Base-by-base conservation (phyloP, 2,329 filamentous ascomycete genomes). In the Berkeleyomyces rouxiae region DNA sequence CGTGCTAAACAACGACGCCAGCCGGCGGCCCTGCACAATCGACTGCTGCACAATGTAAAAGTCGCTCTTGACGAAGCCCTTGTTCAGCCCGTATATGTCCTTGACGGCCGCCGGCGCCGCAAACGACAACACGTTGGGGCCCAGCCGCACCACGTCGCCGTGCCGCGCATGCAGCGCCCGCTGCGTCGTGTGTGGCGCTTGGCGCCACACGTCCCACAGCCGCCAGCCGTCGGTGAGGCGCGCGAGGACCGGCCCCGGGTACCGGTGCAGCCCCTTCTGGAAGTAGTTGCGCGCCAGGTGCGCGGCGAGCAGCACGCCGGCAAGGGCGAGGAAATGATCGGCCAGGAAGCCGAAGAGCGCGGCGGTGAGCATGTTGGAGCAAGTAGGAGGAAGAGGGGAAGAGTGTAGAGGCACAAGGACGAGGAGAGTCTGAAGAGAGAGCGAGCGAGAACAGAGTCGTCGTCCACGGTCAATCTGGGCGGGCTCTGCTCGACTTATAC, bases 251-350 rank as follows among this genome's bases (percentile, higher is more conserved):
- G 85, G 87, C 0, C 88, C 88, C 0, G 88, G 88, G 67, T 88
- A 89, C 69, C 79, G 83, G 72, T 84, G 82, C 64, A 90, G 73
- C 4, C 85, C 84, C 59, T 78, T 72, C 67, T 77, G 79, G 57
- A 75, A 75, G 66, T 63, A 63, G 61, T 66, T 66, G 33, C 47
- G 59, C 23, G 39, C 40, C 23, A 65, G 59, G 31, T 16, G 61
- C n/a, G 92, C 91, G 23, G 91, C 96, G 55, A 92, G 96, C 67
- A 96, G 79, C 33, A 91, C 91, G 4, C 90, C 95, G 39, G 96
- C 89, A 39, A 92, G 90, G 75, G 96, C 83, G 91, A 92, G 96
- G 79, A 97, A 55, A 36, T 55, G 92, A 72, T 96, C 74, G 68
- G 73, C 72, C 42, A 75, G 71, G 72, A 75, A 74, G 66, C 72